Base-by-base conservation (phyloP, 2,329 filamentous ascomycete species). In the Apiospora saccharicola region DNA sequence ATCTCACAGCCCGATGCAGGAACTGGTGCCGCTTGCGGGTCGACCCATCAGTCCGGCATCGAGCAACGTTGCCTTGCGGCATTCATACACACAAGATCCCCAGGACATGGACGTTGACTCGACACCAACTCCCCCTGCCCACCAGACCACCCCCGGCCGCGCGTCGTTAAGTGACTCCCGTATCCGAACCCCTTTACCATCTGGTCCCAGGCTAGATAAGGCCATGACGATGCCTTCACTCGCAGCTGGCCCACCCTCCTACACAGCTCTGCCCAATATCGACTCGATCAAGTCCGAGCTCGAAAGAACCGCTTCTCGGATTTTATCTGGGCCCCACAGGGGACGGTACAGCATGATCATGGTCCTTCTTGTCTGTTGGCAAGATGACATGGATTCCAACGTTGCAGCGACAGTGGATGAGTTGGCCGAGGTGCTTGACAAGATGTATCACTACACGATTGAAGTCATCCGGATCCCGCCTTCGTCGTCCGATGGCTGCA, bases 61-160 rank as follows among this genome's bases (percentile, higher is more conserved):
- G 6, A 44, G 30, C 53, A 80, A 78, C 71, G 79, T 19, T 41
- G 67, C 80, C 72, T 75, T 81, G 70, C 83, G 83, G 73, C 77
- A 81, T 53, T 79, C 83, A 70, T 86, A 85, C 76, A 77, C 82
- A 46, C 84, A 85, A 69, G 85, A 86, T 67, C 76, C 84, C 4
- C 85, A 88, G 70, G 87, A 88, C 34, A 90, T 90, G 87, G 88
- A 90, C 30, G 80, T 90, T 72, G 88, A 90, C 76, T 80, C 82
- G 71, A 74, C 79, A 61, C 81, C 83, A 16, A 78, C 78, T 57
- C 71, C 77, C 61, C 75, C 77, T 71, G 75, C 75, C 67, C 70
- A 72, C 19, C 79, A 77, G 72, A 72, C 73, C 30, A 74, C 76
- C 19, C 76, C 77, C 70, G 81, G 82, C 14, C 84, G 84, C 43